These are phyloP conservation scores for Moesziomyces sp. DNA, from an alignment of 1,284 basidiomycete genomes.

Conservation along the genomic window DNA sequence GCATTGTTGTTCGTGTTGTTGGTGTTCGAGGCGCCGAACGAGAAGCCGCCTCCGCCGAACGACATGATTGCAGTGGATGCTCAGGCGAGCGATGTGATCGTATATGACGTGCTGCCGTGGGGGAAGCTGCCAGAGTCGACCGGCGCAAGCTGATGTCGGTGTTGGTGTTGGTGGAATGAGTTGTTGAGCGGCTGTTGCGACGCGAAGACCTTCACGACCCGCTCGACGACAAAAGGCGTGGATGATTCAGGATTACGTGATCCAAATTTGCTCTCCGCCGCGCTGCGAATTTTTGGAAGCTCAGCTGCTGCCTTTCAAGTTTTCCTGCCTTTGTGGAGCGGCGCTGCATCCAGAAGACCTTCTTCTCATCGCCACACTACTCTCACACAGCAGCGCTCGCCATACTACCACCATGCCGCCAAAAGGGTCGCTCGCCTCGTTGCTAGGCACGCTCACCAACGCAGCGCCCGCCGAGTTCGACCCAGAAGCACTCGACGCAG, in stretches of 20 bases:
- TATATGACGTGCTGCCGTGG: not conserved
- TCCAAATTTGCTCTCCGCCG: slow-evolving; percentile 11
- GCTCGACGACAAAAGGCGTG: not conserved
- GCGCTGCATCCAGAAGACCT: slow-evolving; percentile 1
- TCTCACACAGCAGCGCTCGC: not conserved
- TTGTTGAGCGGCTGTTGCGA: slow-evolving; percentile 11
- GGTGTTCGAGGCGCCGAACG: slow-evolving; percentile 36
- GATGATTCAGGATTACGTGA: slow-evolving; percentile 38
- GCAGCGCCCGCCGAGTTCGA: slow-evolving; percentile 48
- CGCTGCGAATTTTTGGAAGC: slow-evolving; percentile 7
- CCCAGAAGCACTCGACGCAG: slow-evolving; percentile 38
- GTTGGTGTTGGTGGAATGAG: not conserved
- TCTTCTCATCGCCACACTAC: not conserved
- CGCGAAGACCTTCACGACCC: slow-evolving; percentile 18
- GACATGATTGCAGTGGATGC: slow-evolving; percentile 24
- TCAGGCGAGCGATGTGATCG: not conserved
- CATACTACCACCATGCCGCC: slow-evolving; percentile 25
- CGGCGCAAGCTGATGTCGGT: slow-evolving; percentile 1
- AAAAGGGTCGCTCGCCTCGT: slow-evolving; percentile 28
- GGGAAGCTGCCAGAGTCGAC: not conserved
- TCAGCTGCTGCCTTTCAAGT: slow-evolving; percentile 8
- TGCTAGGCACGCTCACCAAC: slow-evolving; percentile 38
- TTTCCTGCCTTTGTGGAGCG: slow-evolving; percentile 17
- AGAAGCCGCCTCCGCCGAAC: slow-evolving; percentile 52
- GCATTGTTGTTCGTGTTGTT: slow-evolving; percentile 33